These are phyloP conservation scores for Candida stauntonica DNA, from an alignment of 805 yeast genomes.

Conservation along the genomic window DNA sequence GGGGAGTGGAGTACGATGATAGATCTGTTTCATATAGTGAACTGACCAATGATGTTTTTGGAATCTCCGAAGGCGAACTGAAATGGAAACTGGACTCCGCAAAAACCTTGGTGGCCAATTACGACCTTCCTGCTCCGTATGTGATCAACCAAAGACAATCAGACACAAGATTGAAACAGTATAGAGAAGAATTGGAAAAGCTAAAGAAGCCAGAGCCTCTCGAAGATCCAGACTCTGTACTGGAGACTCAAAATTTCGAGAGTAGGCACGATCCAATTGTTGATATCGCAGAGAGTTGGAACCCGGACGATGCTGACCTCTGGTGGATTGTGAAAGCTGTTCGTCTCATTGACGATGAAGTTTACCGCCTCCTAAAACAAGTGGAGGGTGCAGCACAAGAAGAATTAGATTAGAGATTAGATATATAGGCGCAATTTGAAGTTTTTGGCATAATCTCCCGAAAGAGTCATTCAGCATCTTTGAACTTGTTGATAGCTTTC, in stretches of 20 bases:
- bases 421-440: background rate
- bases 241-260: conserved; percentile 17
- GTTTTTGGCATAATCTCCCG: background rate
- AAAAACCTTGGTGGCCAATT: conserved; percentile 10
- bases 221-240: conserved; percentile 7
- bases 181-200: conserved; percentile 9
- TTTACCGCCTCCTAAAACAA: conserved; percentile 4
- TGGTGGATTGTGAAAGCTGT: conserved; percentile 20
- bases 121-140: conserved; percentile 15
- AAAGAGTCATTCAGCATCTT: too few relatives aligned
- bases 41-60: conserved; percentile 5
- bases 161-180: conserved; percentile 9
- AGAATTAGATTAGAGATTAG: conserved; percentile 1
- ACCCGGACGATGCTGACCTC: conserved; percentile 14
- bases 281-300: conserved; percentile 21
- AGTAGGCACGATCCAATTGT: conserved; percentile 21
- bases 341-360: conserved; percentile 9
- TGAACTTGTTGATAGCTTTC: conserved; percentile 20
- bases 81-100: conserved; percentile 16
- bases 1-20: conserved; percentile 12
- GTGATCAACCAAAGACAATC: conserved; percentile 19
- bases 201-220: conserved; percentile 4
- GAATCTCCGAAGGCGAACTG: conserved; percentile 17
- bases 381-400: conserved; percentile 1
- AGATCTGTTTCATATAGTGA: conserved; percentile 12